Conservation (phyloP, 148 eudicot species). For the Persicaria maculosa region DNA sequence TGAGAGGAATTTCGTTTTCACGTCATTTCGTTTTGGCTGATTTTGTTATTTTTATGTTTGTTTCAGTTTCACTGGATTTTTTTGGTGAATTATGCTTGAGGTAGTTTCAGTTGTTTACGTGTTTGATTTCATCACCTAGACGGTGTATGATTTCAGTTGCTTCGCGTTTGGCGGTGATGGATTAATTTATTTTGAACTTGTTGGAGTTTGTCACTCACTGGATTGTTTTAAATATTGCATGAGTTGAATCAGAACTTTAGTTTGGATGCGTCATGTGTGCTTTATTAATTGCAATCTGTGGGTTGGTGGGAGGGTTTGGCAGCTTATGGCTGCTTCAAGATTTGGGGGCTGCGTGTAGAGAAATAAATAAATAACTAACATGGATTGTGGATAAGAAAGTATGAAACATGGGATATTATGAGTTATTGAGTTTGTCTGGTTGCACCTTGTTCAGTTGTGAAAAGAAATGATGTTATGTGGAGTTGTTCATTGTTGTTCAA, state of each 20-base stretch:
- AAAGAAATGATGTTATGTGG: background rate
- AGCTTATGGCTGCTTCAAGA: background rate
- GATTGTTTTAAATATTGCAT: conserved; percentile 1
- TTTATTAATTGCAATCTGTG: background rate
- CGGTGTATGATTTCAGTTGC: background rate
- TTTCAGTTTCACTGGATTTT: background rate
- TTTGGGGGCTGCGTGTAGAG: background rate
- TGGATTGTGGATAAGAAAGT: background rate
- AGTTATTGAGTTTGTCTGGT: background rate
- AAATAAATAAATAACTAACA: background rate
- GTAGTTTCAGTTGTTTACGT: conserved; percentile 4
- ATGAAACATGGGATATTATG: background rate
- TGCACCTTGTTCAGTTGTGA: conserved; percentile 1
- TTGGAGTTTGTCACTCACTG: background rate
- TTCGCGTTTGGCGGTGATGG: background rate
- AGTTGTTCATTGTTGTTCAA: background rate
- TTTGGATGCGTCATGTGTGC: background rate
- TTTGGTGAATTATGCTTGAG: background rate
- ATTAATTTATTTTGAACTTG: background rate
- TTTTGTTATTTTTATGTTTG: background rate
- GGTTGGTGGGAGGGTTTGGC: background rate
- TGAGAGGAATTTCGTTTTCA: conserved; percentile 2
- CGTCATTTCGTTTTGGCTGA: background rate
- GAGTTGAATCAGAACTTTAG: background rate
- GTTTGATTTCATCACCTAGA: background rate